Evolutionary conservation across 2,329 filamentous ascomycete species (phyloP), one percentile per base, ranked within the genome.

Genomic region (Rutstroemia sp.): DNA sequence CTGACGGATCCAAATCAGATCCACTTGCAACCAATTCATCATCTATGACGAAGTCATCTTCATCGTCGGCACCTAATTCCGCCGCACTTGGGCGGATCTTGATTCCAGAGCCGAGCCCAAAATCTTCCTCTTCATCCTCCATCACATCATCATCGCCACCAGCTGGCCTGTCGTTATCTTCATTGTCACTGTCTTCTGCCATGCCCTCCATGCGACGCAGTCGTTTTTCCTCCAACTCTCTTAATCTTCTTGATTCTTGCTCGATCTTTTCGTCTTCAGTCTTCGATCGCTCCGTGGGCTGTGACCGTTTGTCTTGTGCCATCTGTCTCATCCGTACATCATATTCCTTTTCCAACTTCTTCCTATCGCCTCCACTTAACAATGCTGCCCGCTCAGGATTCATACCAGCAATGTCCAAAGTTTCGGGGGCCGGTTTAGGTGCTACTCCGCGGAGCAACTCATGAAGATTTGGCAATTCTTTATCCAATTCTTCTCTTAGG

Each of bases 41-140:
- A 58, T 97, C 92, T 60, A 96, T 85, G 25, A 92, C 70, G 66
- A 97, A 97, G 65, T 96, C 90, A 65, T 97, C 92, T 69, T 97
- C 92, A 64, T 96, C 92, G 62, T 96, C 91, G 37, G 95, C 86
- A 5, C 85, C 88, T 18, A 91, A 71, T 57, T 86, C 79, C 10
- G 79, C 77, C 54, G 61, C 65, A 38, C 57, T 63, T 27, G 63
- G 67, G 23, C 77, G 75, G 53, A 75, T 73, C 65, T 75, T 80
- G 61, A 86, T 81, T 45, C 83, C 83, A 49, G 71, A 69, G 37
- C 83, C 83, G 16, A 87, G 73, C 2, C 80, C 80, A 68, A 82
- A 87, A 56, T 79, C 77, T 34, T 83, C 80, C 0, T 81, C 76
- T 14, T 82, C 79, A 16, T 83, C 80, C 27, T 87, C 84, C 9